A percentile compares a stretch with the other conserved stretches of the same genome.
Conservation (phyloP, 192 early-diverging fungal genomes). For the Podila epicladia region DNA sequence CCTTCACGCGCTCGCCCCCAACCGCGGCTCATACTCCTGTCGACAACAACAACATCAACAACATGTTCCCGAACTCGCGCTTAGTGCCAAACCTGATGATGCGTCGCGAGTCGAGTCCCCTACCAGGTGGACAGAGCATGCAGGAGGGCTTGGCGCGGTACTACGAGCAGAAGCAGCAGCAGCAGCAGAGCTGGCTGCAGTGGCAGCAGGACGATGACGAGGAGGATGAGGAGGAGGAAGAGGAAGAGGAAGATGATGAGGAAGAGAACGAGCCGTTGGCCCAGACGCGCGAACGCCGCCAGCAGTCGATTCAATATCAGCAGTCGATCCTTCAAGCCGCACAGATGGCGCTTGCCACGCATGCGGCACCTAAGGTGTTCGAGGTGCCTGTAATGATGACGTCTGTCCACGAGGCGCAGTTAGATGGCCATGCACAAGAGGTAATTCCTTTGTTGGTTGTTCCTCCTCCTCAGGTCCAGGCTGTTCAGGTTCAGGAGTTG, state of each 20-base stretch:
- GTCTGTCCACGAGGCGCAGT: not conserved
- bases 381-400: not conserved
- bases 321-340: not conserved
- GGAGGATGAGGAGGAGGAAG: not conserved
- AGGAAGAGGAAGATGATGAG: not conserved
- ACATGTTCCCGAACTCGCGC: not conserved
- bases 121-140: not conserved
- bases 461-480: no score
- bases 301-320: not conserved
- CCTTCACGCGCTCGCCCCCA: not conserved
- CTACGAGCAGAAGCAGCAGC: not conserved
- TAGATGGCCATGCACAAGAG: no score
- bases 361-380: no score
- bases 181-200: not conserved
- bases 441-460: no score
- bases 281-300: not conserved
- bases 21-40: not conserved
- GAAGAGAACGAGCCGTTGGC: not conserved
- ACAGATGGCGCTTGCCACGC: not conserved
- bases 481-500: not conserved
- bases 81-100: no score
- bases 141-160: not conserved
- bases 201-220: no score
- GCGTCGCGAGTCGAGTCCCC: conserved; percentile 4
- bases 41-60: not conserved